These are phyloP conservation scores for Neostapfia colusana DNA, from an alignment of 176 grass and related monocot species.

Conservation along the genomic window DNA sequence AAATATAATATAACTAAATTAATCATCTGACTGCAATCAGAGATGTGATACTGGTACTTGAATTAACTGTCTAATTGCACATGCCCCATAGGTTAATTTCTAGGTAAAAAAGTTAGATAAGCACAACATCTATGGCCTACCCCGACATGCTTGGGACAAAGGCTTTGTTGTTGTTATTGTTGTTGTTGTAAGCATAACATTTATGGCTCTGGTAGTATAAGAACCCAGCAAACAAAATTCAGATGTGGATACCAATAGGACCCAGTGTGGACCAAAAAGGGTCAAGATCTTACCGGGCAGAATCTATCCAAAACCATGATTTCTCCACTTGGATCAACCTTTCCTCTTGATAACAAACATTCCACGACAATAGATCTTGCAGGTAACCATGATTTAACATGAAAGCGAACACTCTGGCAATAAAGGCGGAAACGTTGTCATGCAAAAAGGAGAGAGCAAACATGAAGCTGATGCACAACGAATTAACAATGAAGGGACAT, in stretches of 20 bases:
- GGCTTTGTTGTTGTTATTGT: too few relatives aligned
- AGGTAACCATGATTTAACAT: constrained; percentile 92
- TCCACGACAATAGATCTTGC: constrained; percentile 87
- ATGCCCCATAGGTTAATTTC: neutral
- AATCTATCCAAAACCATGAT: constrained; percentile 89
- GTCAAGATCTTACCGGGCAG: constrained; percentile 75
- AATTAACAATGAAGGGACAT: neutral
- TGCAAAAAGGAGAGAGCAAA: neutral
- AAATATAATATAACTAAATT: constrained; percentile 12
- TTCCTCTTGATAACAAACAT: constrained; percentile 73
- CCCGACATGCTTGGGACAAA: too few relatives aligned
- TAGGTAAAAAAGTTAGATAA: neutral
- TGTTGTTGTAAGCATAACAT: neutral
- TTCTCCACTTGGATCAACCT: constrained; percentile 84
- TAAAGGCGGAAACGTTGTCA: constrained; percentile 30
- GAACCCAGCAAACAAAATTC: neutral
- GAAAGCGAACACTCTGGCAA: constrained; percentile 70
- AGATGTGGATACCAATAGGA: constrained; percentile 4
- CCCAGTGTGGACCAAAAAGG: neutral
- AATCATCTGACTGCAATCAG: neutral
- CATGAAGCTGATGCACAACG: neutral
- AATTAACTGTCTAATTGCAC: neutral
- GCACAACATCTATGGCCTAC: neutral
- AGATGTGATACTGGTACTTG: neutral
- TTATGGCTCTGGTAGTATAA: neutral